phyloP scores from a whole-genome alignment of 169 alveolate genomes.

The Plasmodium berghei region DNA sequence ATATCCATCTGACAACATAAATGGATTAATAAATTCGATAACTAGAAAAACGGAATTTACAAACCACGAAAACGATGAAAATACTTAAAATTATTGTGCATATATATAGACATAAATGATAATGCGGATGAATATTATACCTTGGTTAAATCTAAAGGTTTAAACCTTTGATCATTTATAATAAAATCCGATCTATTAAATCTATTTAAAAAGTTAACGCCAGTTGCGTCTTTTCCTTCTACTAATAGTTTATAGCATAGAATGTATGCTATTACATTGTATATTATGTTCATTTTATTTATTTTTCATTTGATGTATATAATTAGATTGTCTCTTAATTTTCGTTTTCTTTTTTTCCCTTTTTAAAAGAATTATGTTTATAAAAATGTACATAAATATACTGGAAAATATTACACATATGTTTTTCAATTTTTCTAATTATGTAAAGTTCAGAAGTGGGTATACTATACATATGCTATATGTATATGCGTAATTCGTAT shows the following conservation, averaged over 20 bases:
- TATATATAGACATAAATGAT: too few species aligned
- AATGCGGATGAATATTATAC: neutral
- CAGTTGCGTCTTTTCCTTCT: constrained; percentile 12
- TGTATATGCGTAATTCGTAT: too few species aligned
- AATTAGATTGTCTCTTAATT: neutral
- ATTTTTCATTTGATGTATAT: neutral
- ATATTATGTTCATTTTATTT: constrained; percentile 48
- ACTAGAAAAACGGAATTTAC: too few species aligned
- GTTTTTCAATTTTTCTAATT: too few species aligned
- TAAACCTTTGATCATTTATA: constrained; percentile 11
- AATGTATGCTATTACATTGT: constrained; percentile 19
- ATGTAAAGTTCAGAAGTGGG: too few species aligned
- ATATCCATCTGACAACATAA: neutral
- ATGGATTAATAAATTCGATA: too few species aligned
- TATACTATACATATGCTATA: too few species aligned
- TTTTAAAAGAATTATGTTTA: neutral
- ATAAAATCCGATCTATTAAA: constrained; percentile 11
- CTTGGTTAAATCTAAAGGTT: constrained; percentile 5
- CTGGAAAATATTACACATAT: neutral
- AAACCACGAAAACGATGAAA: too few species aligned
- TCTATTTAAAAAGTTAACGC: neutral
- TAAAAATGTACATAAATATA: neutral
- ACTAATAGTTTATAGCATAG: constrained; percentile 21
- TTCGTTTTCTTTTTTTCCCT: too few species aligned
- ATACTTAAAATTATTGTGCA: too few species aligned